Percentiles rank a stretch among this genome's conserved stretches.
phyloP scores from a whole-genome alignment of 2,329 filamentous ascomycete species.

The Blumeria graminis region DNA sequence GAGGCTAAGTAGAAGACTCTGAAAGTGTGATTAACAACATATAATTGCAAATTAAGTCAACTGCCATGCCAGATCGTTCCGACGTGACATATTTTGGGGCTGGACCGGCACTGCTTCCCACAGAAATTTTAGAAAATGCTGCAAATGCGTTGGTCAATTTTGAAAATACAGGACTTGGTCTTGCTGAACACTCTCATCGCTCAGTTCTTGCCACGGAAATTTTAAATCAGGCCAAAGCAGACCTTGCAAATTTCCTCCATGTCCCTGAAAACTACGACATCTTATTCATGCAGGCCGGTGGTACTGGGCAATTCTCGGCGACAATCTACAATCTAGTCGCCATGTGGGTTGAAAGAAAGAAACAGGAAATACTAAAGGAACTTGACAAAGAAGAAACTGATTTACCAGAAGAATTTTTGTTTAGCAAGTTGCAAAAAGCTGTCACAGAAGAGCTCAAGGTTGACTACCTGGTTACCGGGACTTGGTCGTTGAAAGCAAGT shows the following conservation, averaged over 20 bases:
- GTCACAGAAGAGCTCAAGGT: conserved; percentile 50
- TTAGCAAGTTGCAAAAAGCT: conserved; percentile 34
- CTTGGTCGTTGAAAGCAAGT: conserved; percentile 74
- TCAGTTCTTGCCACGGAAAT: conserved; percentile 57
- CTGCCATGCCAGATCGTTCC: conserved; percentile 40
- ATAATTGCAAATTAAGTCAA: too few relatives aligned
- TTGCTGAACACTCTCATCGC: conserved; percentile 80
- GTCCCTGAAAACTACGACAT: conserved; percentile 74
- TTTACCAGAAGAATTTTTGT: conserved; percentile 26
- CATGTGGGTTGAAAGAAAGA: conserved; percentile 53
- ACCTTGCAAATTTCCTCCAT: conserved; percentile 49
- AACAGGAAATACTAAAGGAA: conserved; percentile 31
- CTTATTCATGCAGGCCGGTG: conserved; percentile 70
- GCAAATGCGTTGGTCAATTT: conserved; percentile 61
- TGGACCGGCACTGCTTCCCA: conserved; percentile 70
- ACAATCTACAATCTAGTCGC: conserved; percentile 64
- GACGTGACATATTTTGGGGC: conserved; percentile 76
- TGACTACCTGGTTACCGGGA: conserved; percentile 74
- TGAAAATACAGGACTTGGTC: conserved; percentile 54
- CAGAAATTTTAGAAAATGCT: conserved; percentile 52
- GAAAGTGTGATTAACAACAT: too few relatives aligned
- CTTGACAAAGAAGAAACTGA: conserved; percentile 24
- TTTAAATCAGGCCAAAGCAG: conserved; percentile 52
- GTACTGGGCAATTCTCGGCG: conserved; percentile 65
- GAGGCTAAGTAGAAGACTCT: too few relatives aligned